Evolutionary conservation across 2,329 filamentous ascomycete species (phyloP), one percentile per base, ranked within the genome.

Genomic region (Ophiobolus disseminans): DNA sequence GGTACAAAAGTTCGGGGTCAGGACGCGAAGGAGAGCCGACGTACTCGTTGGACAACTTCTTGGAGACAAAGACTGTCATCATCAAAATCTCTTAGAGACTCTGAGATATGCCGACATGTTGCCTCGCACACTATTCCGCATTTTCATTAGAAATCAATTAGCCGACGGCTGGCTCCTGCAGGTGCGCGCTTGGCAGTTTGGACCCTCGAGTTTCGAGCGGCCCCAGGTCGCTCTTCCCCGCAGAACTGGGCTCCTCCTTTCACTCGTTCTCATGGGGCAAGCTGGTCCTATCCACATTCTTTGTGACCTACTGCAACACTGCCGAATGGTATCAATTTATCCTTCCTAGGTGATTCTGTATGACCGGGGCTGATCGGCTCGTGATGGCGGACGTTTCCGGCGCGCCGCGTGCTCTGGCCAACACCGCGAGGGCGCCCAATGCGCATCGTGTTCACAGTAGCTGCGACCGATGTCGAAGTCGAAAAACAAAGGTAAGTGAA

Each of bases 391-490:
- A 70, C 10, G 49, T 53, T 37, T 60, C 62, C 23, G 55, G 51
- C 34, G 57, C 62, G 45, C 32, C 49, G 34, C 58, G 55, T 34
- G 47, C 53, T 39, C 45, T 43, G 30, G 49, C 53, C 37, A 46
- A 55, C 26, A 51, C 57, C 40, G 58, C 45, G 52, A 65, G 68
- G 48, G 56, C 56, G 30, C 60, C 62, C n/a, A 64, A 58, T 43
- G 45, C 59, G 38, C 67, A 72, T 39, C 64, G 69, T 40, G 69
- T 71, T 42, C 69, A 73, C 53, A 68, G 58, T 52, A 70, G 67
- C 55, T 73, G 70, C 47, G 70, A 73, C 52, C 58, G 70, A 35
- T 73, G 70, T 58, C 63, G 69, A 34, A 72, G 66, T 40, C 55
- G 70, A 35, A 73, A 73, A 26, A 73, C 70, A 19, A 73, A 73